phyloP scores from a whole-genome alignment of 2,329 filamentous ascomycete species.

The Phialophora tarda region DNA sequence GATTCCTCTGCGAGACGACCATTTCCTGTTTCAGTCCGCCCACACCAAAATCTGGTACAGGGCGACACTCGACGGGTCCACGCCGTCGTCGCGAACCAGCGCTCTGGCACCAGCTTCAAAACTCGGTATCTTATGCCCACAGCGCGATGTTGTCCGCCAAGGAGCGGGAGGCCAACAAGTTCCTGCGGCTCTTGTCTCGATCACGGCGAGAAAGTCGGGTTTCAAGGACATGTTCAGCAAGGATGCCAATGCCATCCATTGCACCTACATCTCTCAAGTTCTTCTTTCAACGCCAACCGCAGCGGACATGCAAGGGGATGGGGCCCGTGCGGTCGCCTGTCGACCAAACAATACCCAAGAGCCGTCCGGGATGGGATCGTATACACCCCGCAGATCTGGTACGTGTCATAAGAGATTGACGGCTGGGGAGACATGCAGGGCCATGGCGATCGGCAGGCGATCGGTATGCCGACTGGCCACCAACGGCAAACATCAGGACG shows the following conservation, averaged over 20 bases:
- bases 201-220: slow-evolving; percentile 15
- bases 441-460: slow-evolving; percentile 7
- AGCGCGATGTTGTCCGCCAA: slow-evolving; percentile 8
- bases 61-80: slow-evolving; percentile 13
- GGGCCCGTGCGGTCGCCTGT: not conserved
- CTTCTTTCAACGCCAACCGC: slow-evolving; percentile 18
- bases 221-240: slow-evolving; percentile 16
- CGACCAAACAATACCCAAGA: slow-evolving; percentile 16
- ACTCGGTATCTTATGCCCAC: slow-evolving; percentile 15
- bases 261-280: slow-evolving; percentile 17
- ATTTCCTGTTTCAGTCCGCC: slow-evolving; percentile 18
- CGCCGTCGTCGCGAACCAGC: too few species aligned
- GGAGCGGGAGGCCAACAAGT: slow-evolving; percentile 16
- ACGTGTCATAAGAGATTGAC: not conserved
- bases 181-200: slow-evolving; percentile 17
- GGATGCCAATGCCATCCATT: slow-evolving; percentile 10
- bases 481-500: not conserved
- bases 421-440: not conserved
- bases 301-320: slow-evolving; percentile 1
- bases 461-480: not conserved
- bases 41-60: slow-evolving; percentile 21
- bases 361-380: slow-evolving; percentile 19
- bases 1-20: not conserved
- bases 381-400: slow-evolving; percentile 20
- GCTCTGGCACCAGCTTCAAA: not conserved